phyloP scores from a whole-genome alignment of 495 filamentous ascomycete species.

The Talaromyces borbonicus region DNA sequence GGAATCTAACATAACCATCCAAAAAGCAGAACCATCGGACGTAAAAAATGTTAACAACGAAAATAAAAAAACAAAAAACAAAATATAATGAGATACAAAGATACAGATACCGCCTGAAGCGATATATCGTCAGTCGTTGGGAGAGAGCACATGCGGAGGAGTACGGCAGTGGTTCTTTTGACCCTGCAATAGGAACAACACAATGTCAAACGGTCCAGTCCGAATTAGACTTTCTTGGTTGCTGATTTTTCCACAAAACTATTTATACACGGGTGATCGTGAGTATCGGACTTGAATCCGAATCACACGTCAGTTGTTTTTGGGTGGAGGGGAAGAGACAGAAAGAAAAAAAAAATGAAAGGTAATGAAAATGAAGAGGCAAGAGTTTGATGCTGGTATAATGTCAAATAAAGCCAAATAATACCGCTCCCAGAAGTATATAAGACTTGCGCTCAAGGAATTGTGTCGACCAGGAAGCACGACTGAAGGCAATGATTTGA shows the following conservation, averaged over 20 bases:
- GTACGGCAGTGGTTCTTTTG: background rate
- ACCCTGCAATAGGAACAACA: background rate
- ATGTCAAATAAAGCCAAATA: background rate
- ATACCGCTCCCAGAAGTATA: slow-evolving; percentile 3
- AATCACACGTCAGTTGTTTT: too few relatives aligned
- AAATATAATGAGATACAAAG: background rate
- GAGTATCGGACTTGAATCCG: background rate
- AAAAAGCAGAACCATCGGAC: too few relatives aligned
- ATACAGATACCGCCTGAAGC: background rate
- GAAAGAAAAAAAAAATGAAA: slow-evolving; percentile 7
- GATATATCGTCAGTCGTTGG: background rate
- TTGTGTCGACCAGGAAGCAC: background rate
- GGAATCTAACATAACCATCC: slow-evolving; percentile 5
- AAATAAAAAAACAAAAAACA: background rate
- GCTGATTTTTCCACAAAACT: slow-evolving; percentile 1
- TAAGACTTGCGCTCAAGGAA: background rate
- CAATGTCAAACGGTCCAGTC: background rate
- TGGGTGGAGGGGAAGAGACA: background rate
- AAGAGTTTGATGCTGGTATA: too few relatives aligned
- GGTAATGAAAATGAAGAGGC: slow-evolving; percentile 4
- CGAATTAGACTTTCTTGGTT: background rate
- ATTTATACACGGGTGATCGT: slow-evolving; percentile 6
- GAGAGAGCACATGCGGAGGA: background rate
- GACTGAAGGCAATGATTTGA: slow-evolving; percentile 3
- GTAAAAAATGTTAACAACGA: too few relatives aligned